Evolutionary conservation across 2,329 filamentous ascomycete genomes (phyloP).

Genomic region (Cryphonectria japonica): DNA sequence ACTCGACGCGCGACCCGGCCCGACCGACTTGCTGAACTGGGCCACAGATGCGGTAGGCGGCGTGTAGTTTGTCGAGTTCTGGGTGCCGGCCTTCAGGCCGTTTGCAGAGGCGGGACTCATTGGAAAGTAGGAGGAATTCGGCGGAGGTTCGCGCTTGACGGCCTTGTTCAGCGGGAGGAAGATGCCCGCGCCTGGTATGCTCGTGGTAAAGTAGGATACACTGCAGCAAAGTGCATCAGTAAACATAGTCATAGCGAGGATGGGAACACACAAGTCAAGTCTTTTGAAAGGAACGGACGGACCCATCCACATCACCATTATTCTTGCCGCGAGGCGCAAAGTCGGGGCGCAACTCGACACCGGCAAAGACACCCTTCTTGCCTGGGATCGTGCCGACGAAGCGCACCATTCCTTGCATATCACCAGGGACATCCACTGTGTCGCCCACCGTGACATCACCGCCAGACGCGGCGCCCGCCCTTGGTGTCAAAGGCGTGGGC

Average conservation of each 20-base stretch:
- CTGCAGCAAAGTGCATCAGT: conserved; percentile 44
- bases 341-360: conserved; percentile 83
- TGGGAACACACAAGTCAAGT: too few species aligned
- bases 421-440: conserved; percentile 86
- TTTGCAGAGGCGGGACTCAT: conserved; percentile 70
- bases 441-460: conserved; percentile 75
- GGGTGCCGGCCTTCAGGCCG: conserved; percentile 57
- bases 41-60: conserved; percentile 68
- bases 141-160: conserved; percentile 65
- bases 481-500: conserved; percentile 58
- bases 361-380: conserved; percentile 89
- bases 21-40: conserved; percentile 88
- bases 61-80: conserved; percentile 64
- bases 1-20: conserved; percentile 72
- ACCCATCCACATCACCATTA: conserved; percentile 94
- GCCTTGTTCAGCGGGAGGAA: conserved; percentile 89
- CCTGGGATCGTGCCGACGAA: conserved; percentile 86
- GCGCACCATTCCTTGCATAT: conserved; percentile 87
- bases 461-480: conserved; percentile 42
- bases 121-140: conserved; percentile 53
- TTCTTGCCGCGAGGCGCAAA: conserved; percentile 90
- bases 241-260: conserved; percentile 18
- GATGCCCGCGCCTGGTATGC: conserved; percentile 80
- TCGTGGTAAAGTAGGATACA: conserved; percentile 80
- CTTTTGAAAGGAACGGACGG: conserved; percentile 41